phyloP scores from a whole-genome alignment of 495 filamentous ascomycete species.

The Jackrogersella minutella region DNA sequence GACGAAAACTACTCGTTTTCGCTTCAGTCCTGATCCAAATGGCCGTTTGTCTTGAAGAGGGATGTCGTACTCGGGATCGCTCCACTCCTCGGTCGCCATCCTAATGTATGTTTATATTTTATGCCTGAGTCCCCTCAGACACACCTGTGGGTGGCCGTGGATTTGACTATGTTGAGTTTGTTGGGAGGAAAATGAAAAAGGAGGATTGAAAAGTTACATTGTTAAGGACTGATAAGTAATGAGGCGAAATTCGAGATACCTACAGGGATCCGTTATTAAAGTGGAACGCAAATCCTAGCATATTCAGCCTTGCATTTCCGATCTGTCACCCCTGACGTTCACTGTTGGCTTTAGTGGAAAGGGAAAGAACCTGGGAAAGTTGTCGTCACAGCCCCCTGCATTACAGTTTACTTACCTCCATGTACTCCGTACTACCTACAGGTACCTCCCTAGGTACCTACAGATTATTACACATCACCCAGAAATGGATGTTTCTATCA shows the following conservation, averaged over 20 bases:
- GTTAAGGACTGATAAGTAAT: background rate
- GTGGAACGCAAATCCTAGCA: constrained; percentile 1
- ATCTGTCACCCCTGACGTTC: constrained; percentile 21
- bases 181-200: constrained; percentile 3
- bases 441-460: background rate
- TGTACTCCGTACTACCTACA: background rate
- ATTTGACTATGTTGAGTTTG: background rate
- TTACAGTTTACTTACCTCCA: constrained; percentile 6
- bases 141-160: background rate
- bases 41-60: constrained; percentile 75
- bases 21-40: constrained; percentile 82
- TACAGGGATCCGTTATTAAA: constrained; percentile 8
- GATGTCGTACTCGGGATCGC: constrained; percentile 61
- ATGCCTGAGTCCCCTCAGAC: too few species aligned
- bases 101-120: background rate
- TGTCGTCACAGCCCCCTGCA: constrained; percentile 30
- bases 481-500: constrained; percentile 25
- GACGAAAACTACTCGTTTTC: constrained; percentile 82
- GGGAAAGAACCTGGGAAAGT: constrained; percentile 14
- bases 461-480: background rate
- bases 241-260: constrained; percentile 27
- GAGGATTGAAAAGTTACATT: constrained; percentile 5
- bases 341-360: background rate
- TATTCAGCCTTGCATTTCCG: constrained; percentile 34
- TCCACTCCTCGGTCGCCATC: constrained; percentile 38